Percentiles rank a stretch among this genome's conserved stretches.
These are phyloP conservation scores for Hypoxylon sp. DNA, from an alignment of 2,329 filamentous ascomycete genomes.

Conservation along the genomic window DNA sequence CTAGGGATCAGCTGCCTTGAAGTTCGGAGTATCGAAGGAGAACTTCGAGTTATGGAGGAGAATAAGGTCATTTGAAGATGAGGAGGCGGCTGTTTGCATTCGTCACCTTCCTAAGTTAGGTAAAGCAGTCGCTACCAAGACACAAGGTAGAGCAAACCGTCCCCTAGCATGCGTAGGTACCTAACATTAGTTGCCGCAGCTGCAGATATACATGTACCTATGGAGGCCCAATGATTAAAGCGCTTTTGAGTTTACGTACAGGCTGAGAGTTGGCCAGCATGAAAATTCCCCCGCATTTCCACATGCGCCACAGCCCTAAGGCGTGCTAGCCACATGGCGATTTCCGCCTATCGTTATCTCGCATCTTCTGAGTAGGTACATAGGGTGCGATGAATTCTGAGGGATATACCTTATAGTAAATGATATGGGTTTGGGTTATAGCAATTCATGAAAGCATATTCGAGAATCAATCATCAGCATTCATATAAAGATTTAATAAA, in stretches of 20 bases:
- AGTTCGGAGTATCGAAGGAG: constrained; percentile 45
- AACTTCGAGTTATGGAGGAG: constrained; percentile 36
- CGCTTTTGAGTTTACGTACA: not conserved
- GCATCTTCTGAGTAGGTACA: not conserved
- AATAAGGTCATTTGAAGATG: constrained; percentile 38
- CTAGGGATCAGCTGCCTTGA: constrained; percentile 40
- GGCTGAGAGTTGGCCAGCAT: constrained; percentile 9
- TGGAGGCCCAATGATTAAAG: constrained; percentile 18
- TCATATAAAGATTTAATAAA: not conserved
- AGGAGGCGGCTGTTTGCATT: constrained; percentile 23
- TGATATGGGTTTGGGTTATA: not conserved
- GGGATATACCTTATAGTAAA: no score
- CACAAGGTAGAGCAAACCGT: not conserved
- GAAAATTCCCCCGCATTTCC: constrained; percentile 18
- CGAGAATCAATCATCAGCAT: not conserved
- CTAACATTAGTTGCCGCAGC: constrained; percentile 30
- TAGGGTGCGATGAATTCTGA: no score
- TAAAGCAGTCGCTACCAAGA: not conserved
- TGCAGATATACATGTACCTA: constrained; percentile 17
- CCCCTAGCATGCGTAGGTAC: constrained; percentile 27
- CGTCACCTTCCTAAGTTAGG: constrained; percentile 25
- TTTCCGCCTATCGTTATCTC: not conserved
- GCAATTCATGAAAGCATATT: not conserved
- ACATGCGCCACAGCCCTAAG: constrained; percentile 20
- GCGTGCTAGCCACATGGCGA: constrained; percentile 11